Percentiles rank a stretch among this genome's conserved stretches.
phyloP scores from a whole-genome alignment of 2,329 filamentous ascomycete genomes.

The Boeremia lycopersici region DNA sequence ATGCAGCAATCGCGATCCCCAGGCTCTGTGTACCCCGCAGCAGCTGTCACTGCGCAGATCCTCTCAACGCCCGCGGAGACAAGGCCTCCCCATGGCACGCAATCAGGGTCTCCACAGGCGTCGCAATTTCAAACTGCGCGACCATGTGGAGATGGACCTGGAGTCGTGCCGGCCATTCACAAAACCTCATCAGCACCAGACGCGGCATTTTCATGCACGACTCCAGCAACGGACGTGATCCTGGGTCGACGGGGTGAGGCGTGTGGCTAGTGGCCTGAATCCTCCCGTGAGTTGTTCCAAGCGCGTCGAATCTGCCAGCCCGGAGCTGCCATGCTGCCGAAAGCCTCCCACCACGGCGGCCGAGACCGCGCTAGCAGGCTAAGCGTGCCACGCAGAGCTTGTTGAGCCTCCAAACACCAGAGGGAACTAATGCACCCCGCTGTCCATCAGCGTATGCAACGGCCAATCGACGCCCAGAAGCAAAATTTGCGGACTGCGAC shows the following conservation, averaged over 20 bases:
- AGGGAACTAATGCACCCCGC: slow-evolving; percentile 37
- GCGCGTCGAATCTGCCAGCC: slow-evolving; percentile 3
- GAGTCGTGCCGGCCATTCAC: not conserved
- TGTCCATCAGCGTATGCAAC: slow-evolving; percentile 16
- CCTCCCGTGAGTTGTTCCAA: slow-evolving; percentile 35
- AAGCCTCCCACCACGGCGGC: slow-evolving; percentile 8
- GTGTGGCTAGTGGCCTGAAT: slow-evolving; percentile 17
- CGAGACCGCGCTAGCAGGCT: slow-evolving; percentile 22
- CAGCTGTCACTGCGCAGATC: slow-evolving; percentile 10
- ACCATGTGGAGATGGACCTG: slow-evolving; percentile 6
- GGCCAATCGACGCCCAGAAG: slow-evolving; percentile 28
- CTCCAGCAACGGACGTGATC: not conserved
- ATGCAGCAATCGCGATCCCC: not conserved
- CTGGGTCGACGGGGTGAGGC: slow-evolving; percentile 3
- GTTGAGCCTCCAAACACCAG: slow-evolving; percentile 31
- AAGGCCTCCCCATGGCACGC: slow-evolving; percentile 8
- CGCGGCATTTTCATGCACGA: slow-evolving; percentile 1
- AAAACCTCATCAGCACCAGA: not conserved
- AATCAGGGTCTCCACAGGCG: not conserved
- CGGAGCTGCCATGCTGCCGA: slow-evolving; percentile 12
- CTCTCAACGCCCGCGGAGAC: slow-evolving; percentile 4
- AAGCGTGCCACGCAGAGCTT: slow-evolving; percentile 30
- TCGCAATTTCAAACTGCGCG: slow-evolving; percentile 2
- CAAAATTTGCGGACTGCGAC: slow-evolving; percentile 27
- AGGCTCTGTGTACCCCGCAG: slow-evolving; percentile 10